These are phyloP conservation scores for Cantharellus anzutake DNA, from an alignment of 768 basidiomycete genomes.

Conservation along the genomic window DNA sequence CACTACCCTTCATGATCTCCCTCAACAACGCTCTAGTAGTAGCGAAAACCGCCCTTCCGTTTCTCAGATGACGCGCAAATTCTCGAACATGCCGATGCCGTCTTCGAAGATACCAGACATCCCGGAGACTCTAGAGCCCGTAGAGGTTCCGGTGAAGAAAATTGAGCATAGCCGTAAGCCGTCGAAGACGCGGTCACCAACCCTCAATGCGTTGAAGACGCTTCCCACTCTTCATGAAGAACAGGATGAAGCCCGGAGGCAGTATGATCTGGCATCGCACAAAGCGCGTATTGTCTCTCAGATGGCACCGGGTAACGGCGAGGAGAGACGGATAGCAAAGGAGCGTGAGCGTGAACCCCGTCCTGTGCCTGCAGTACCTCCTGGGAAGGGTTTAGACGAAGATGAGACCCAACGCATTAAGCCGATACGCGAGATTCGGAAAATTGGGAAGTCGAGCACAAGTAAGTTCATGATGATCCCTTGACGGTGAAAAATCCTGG, in stretches of 20 bases:
- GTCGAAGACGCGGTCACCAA: background rate
- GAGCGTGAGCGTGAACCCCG: constrained; percentile 9
- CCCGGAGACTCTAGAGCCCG: background rate
- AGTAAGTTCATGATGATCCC: background rate
- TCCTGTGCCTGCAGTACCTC: background rate
- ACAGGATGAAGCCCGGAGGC: constrained; percentile 25
- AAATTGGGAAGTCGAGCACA: background rate
- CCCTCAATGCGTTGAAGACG: background rate
- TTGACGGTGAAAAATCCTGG: background rate
- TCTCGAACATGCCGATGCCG: background rate
- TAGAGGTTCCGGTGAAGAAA: background rate
- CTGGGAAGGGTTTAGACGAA: background rate
- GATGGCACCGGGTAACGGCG: constrained; percentile 37
- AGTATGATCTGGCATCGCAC: constrained; percentile 56
- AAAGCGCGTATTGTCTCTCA: constrained; percentile 88
- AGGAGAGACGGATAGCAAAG: constrained; percentile 16
- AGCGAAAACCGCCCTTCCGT: background rate
- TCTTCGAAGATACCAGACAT: background rate
- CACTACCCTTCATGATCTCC: background rate
- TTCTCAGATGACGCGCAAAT: background rate
- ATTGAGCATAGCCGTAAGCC: too few relatives aligned
- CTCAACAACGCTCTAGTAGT: background rate
- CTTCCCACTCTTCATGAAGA: constrained; percentile 1
- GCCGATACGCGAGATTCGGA: background rate
- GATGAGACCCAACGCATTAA: background rate